These are phyloP conservation scores for Diaporthe humulicola DNA, from an alignment of 2,329 filamentous ascomycete genomes.

Conservation along the genomic window DNA sequence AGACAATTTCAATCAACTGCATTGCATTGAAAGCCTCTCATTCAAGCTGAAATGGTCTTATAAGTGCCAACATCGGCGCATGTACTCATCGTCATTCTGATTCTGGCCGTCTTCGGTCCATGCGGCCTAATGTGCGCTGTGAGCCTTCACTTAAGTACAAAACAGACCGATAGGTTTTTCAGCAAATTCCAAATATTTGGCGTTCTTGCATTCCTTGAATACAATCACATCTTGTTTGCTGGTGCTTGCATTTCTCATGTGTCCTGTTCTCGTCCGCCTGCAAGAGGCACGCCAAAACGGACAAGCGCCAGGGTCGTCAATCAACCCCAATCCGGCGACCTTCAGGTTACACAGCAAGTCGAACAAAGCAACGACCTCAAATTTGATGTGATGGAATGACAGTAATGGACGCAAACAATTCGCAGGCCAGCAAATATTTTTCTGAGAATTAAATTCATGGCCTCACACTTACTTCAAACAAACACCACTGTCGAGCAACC, in stretches of 20 bases:
- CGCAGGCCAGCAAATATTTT: neutral
- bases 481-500: no score
- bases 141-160: neutral
- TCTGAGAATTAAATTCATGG: neutral
- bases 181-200: neutral
- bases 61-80: no score
- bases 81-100: no score
- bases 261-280: neutral
- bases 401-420: neutral
- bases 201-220: neutral
- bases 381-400: neutral
- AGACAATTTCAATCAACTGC: no score
- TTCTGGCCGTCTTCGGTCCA: no score
- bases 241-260: neutral
- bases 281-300: constrained; percentile 3
- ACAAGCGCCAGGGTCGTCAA: constrained; percentile 4
- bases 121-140: neutral
- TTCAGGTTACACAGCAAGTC: constrained; percentile 1
- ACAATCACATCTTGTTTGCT: neutral
- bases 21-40: neutral
- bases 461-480: neutral
- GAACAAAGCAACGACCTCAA: constrained; percentile 12
- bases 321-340: constrained; percentile 23
- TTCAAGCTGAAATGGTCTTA: neutral
- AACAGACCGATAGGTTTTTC: neutral